Evolutionary conservation across 2,329 filamentous ascomycete species (phyloP).

Genomic region (Ophiosphaerella korrae): DNA sequence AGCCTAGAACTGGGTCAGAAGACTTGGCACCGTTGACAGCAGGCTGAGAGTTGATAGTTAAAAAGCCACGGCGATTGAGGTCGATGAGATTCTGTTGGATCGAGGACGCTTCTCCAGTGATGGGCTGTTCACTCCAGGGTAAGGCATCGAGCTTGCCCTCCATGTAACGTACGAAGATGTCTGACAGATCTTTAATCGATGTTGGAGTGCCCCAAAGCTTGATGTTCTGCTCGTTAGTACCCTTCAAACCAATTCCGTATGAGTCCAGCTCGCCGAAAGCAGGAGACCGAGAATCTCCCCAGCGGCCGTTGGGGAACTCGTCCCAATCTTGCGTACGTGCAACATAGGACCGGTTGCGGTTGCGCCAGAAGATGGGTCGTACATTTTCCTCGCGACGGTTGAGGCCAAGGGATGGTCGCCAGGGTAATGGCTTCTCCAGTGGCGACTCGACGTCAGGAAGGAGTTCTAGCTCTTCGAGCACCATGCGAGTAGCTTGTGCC

Average conservation of each 20-base stretch:
- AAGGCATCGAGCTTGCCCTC: constrained; percentile 78
- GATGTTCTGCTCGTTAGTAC: constrained; percentile 93
- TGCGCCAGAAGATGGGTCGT: constrained; percentile 97
- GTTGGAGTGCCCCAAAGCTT: constrained; percentile 91
- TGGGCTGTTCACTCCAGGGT: constrained; percentile 91
- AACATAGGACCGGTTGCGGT: constrained; percentile 94
- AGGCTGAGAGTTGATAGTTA: constrained; percentile 98
- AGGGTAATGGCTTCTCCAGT: constrained; percentile 87
- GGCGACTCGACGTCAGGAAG: constrained; percentile 78
- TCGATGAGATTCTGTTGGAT: constrained; percentile 79
- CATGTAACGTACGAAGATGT: constrained; percentile 85
- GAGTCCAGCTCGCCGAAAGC: constrained; percentile 95
- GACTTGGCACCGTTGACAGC: constrained; percentile 91
- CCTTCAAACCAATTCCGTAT: constrained; percentile 91
- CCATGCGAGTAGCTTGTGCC: constrained; percentile 89
- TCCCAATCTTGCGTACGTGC: constrained; percentile 98
- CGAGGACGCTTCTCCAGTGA: constrained; percentile 78
- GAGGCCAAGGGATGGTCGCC: constrained; percentile 91
- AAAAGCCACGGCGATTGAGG: constrained; percentile 82
- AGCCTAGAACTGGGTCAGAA: constrained; percentile 83
- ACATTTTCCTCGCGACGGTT: constrained; percentile 92
- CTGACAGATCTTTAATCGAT: constrained; percentile 77
- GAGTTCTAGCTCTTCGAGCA: constrained; percentile 86
- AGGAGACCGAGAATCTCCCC: constrained; percentile 95
- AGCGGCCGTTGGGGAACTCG: constrained; percentile 97